Conservation (phyloP, 495 filamentous ascomycete species). For the Aspergillus steynii region DNA sequence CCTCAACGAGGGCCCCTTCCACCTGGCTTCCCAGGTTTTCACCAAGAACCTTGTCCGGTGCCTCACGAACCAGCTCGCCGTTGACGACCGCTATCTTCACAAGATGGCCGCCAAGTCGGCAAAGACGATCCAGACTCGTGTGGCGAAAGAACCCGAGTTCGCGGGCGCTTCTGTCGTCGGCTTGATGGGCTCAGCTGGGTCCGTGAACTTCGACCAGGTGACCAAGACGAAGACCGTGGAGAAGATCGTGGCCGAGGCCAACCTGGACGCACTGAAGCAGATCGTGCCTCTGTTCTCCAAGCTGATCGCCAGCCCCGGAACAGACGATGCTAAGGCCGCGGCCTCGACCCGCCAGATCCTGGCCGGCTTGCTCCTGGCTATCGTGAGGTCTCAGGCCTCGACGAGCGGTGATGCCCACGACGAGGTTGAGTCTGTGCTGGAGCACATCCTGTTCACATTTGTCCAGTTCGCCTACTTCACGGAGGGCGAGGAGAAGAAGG, state of each 20-base stretch:
- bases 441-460: slow-evolving; percentile 42
- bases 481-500: slow-evolving; percentile 23
- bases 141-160: slow-evolving; percentile 61
- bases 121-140: slow-evolving; percentile 65
- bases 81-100: slow-evolving; percentile 84
- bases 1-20: slow-evolving; percentile 50
- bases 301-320: slow-evolving; percentile 40
- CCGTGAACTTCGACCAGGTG: slow-evolving; percentile 77
- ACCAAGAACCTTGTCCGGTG: slow-evolving; percentile 80
- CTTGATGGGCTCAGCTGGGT: slow-evolving; percentile 67
- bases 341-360: slow-evolving; percentile 47
- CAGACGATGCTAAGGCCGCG: slow-evolving; percentile 45
- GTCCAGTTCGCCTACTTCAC: slow-evolving; percentile 48
- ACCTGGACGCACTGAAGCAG: slow-evolving; percentile 45
- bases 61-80: slow-evolving; percentile 81
- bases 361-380: slow-evolving; percentile 48
- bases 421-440: slow-evolving; percentile 32
- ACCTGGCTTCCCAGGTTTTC: slow-evolving; percentile 61
- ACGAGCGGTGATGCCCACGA: slow-evolving; percentile 35
- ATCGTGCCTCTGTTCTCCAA: slow-evolving; percentile 44
- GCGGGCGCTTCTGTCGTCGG: slow-evolving; percentile 60
- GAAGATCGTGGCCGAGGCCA: slow-evolving; percentile 64
- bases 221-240: slow-evolving; percentile 90
- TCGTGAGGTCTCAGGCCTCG: slow-evolving; percentile 43
- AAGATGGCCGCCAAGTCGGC: slow-evolving; percentile 71